Percentiles rank a stretch among this genome's conserved stretches.
phyloP scores from a whole-genome alignment of 805 yeast species.

The Zygosaccharomyces kombuchaensis region DNA sequence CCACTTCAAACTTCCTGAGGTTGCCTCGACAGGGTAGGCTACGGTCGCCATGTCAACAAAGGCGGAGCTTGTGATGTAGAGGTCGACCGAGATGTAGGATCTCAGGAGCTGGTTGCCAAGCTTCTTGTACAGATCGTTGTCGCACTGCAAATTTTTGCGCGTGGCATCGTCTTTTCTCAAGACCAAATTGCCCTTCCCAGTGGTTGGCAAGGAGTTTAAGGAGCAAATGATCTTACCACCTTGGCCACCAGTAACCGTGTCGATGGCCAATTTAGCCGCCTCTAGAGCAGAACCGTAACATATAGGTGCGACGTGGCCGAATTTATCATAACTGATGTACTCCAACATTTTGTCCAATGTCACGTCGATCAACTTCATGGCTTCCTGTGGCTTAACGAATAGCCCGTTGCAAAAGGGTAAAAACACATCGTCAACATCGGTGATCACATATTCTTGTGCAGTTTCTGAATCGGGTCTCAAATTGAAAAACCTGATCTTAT shows the following conservation, averaged over 20 bases:
- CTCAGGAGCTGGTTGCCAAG: constrained; percentile 54
- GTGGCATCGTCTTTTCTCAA: constrained; percentile 40
- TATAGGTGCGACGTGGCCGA: constrained; percentile 44
- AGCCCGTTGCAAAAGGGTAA: constrained; percentile 75
- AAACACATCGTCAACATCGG: constrained; percentile 58
- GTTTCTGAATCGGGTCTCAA: constrained; percentile 52
- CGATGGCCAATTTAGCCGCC: constrained; percentile 60
- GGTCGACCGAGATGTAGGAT: constrained; percentile 67
- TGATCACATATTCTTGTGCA: constrained; percentile 55
- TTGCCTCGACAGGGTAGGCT: constrained; percentile 55
- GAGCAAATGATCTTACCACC: constrained; percentile 81
- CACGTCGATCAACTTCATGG: constrained; percentile 58
- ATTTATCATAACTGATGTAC: constrained; percentile 34
- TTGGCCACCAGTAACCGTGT: constrained; percentile 46
- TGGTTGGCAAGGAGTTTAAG: constrained; percentile 65
- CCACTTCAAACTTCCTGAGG: constrained; percentile 66
- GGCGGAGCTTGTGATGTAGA: constrained; percentile 62
- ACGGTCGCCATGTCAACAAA: constrained; percentile 70
- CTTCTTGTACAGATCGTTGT: constrained; percentile 56
- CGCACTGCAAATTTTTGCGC: constrained; percentile 53
- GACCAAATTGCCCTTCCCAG: constrained; percentile 73
- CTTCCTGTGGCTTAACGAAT: constrained; percentile 72
- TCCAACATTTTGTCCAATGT: constrained; percentile 50
- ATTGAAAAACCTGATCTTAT: constrained; percentile 66
- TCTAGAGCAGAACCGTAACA: constrained; percentile 76